Percentiles rank a stretch among this genome's conserved stretches.
Conservation (phyloP, 2,329 filamentous ascomycete species). For the Fusarium luffae region DNA sequence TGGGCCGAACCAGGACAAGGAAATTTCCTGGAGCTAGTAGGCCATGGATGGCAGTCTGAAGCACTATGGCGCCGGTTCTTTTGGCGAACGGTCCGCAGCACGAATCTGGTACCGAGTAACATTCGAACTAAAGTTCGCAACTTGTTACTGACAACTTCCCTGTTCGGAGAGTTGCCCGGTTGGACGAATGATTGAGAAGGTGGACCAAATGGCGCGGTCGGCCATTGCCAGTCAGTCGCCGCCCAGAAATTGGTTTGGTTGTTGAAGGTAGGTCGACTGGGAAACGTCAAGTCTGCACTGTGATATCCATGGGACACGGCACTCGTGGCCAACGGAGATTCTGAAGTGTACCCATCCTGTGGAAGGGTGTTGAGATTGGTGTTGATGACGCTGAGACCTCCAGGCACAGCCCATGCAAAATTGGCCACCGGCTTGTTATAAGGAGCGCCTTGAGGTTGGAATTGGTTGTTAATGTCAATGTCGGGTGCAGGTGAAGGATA, state of each 20-base stretch:
- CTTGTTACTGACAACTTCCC: slow-evolving; percentile 1
- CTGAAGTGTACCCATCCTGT: slow-evolving; percentile 12
- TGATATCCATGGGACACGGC: slow-evolving; percentile 5
- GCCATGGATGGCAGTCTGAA: slow-evolving; percentile 4
- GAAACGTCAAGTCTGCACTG: not conserved
- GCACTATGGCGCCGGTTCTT: slow-evolving; percentile 2
- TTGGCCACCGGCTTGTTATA: slow-evolving; percentile 17
- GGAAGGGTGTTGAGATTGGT: slow-evolving; percentile 6
- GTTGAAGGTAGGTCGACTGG: slow-evolving; percentile 2
- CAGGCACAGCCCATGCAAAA: slow-evolving; percentile 9
- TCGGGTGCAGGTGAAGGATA: slow-evolving; percentile 11
- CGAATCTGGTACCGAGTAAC: slow-evolving; percentile 10
- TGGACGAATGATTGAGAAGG: not conserved
- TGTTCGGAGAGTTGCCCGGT: not conserved
- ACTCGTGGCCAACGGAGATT: slow-evolving; percentile 9
- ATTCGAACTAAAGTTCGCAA: slow-evolving; percentile 11
- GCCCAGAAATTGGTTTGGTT: not conserved
- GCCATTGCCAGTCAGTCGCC: not conserved
- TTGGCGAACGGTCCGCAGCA: slow-evolving; percentile 3
- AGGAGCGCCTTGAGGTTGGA: not conserved
- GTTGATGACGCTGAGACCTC: slow-evolving; percentile 9
- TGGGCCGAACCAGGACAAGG: not conserved
- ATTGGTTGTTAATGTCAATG: slow-evolving; percentile 16
- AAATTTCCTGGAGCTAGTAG: not conserved
- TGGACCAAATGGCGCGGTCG: not conserved